Base-by-base conservation (phyloP, 1,284 basidiomycete genomes). In the Meripilus lineatus region DNA sequence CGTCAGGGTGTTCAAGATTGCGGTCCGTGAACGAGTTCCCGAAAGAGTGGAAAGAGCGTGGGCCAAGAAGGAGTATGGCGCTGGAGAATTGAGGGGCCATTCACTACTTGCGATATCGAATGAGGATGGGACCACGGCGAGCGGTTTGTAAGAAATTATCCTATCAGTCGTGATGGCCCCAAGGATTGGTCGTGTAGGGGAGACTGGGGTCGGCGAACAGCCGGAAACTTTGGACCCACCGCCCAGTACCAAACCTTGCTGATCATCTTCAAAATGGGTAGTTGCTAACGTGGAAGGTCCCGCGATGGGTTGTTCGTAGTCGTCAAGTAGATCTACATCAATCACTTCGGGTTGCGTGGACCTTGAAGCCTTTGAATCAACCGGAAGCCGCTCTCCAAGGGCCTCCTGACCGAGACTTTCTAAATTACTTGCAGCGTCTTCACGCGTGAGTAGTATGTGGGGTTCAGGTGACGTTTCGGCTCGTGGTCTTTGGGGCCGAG, bases 31-130 rank as follows among this genome's bases (percentile, higher is more conserved):
- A 20, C 84, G 77, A 0, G 93, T 96, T 21, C 74, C 67, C 1
- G 82, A 83, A 10, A 95, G 68, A 24, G 79, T 75, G 5, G 79
- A 75, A 30, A 95, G 81, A 1, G 87, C 78, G 52, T 86, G 81
- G 1, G 84, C 81, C 18, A 96, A 74, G 54, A 94, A 88, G 2
- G 85, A 79, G 61, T 93, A 96, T 0, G 92, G 90, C 6, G 86
- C 78, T 45, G 65, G 63, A 35, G 52, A 62, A 46, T 32, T 53
- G 32, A 58, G 58, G 26, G 59, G 63, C 71, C 70, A 79, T 5
- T 67, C 65, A 37, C 50, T 44, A 15, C 46, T 39, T 32, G 59
- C 49, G 57, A 67, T 44, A 45, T 67, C 57, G 55, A 76, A 79
- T 10, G 48, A 44, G 1, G 66, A 50, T 21, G 76, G 72, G 48